Conservation (phyloP, 1,284 basidiomycete species). For the Trichosporon ovoides region DNA sequence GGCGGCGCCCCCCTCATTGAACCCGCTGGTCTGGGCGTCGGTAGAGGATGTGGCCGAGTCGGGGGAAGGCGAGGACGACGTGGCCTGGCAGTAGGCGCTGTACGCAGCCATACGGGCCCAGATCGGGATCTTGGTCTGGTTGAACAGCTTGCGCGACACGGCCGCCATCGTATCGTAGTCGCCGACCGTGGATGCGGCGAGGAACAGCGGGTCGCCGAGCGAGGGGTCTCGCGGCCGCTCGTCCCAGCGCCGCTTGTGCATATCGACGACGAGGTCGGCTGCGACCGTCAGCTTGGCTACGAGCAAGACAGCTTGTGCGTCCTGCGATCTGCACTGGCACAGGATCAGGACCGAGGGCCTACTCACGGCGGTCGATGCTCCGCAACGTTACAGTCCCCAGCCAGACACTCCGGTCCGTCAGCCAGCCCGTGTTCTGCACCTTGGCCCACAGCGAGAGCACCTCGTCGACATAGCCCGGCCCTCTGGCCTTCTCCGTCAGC, state of each 20-base stretch:
- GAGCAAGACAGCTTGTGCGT: not conserved
- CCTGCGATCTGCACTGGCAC: too few relatives aligned
- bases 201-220: slow-evolving; percentile 38
- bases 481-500: not conserved
- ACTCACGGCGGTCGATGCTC: slow-evolving; percentile 34
- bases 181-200: slow-evolving; percentile 28
- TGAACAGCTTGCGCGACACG: slow-evolving; percentile 39
- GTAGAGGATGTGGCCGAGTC: slow-evolving; percentile 3
- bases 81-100: slow-evolving; percentile 7
- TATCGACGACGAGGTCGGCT: slow-evolving; percentile 35
- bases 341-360: too few relatives aligned
- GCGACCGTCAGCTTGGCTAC: not conserved
- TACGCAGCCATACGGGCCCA: slow-evolving; percentile 41
- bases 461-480: slow-evolving; percentile 3
- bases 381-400: slow-evolving; percentile 26
- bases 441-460: slow-evolving; percentile 25
- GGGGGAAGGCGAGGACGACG: not conserved
- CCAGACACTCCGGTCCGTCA: slow-evolving; percentile 29
- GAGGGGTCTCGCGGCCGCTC: slow-evolving; percentile 24
- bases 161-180: slow-evolving; percentile 28
- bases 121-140: slow-evolving; percentile 26
- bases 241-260: slow-evolving; percentile 30
- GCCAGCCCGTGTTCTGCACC: slow-evolving; percentile 25
- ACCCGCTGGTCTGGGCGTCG: slow-evolving; percentile 6
- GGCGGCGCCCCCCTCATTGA: not conserved